A percentile compares a stretch with the other conserved stretches of the same genome.
Evolutionary conservation across 139 green algal species (phyloP).

Genomic region (Asterochloris erici): DNA sequence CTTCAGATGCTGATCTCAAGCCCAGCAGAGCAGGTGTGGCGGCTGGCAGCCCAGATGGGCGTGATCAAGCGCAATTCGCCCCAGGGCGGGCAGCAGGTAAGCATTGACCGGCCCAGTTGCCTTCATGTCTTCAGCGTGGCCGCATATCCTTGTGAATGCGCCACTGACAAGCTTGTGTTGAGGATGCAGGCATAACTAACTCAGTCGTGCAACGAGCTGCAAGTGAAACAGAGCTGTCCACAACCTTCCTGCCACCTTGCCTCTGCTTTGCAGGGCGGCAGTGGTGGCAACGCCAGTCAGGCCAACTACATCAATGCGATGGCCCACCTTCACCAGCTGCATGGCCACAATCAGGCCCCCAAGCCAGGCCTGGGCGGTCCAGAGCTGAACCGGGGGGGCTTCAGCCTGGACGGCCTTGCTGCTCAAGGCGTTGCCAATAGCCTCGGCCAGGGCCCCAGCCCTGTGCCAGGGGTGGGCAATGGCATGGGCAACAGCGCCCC

Average conservation of each 20-base stretch:
- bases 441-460: background rate
- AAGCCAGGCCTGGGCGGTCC: too few species aligned
- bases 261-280: background rate
- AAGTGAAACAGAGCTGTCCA: background rate
- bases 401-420: too few species aligned
- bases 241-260: background rate
- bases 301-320: constrained; percentile 12
- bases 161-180: too few species aligned
- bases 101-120: background rate
- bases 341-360: constrained; percentile 11
- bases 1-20: constrained; percentile 20
- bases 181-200: too few species aligned
- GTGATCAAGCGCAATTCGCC: constrained; percentile 9
- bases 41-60: constrained; percentile 20
- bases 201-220: too few species aligned
- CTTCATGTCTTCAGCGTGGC: background rate
- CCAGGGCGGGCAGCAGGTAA: background rate
- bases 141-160: too few species aligned
- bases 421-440: background rate
- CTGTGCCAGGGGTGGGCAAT: background rate
- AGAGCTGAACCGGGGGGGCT: too few species aligned
- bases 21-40: constrained; percentile 11
- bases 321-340: constrained; percentile 17
- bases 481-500: background rate
- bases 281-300: background rate